Evolutionary conservation across 805 yeast genomes (phyloP).

Genomic region (Torulaspora quercuum): DNA sequence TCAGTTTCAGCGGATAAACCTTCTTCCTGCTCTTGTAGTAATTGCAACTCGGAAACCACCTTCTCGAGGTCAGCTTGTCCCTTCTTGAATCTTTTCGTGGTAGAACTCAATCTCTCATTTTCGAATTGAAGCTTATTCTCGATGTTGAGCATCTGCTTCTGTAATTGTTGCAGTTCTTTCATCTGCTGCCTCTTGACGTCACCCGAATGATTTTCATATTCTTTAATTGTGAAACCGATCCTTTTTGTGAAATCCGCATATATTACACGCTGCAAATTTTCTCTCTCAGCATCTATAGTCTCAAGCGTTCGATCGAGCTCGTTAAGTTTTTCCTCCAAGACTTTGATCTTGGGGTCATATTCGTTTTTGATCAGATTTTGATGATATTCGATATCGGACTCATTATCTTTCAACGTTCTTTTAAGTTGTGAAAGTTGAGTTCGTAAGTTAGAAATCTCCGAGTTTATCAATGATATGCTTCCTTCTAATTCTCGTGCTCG

Average conservation of each 20-base stretch:
- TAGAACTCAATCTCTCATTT: constrained; percentile 52
- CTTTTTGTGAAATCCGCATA: constrained; percentile 54
- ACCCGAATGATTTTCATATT: constrained; percentile 70
- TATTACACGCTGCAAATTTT: constrained; percentile 42
- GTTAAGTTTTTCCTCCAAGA: constrained; percentile 27
- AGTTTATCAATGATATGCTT: constrained; percentile 50
- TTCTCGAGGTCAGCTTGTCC: constrained; percentile 41
- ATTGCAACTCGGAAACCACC: constrained; percentile 37
- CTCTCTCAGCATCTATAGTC: constrained; percentile 31
- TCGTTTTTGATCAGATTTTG: constrained; percentile 33
- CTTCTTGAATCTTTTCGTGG: constrained; percentile 44
- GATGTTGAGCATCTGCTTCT: constrained; percentile 58
- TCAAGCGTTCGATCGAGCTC: constrained; percentile 27
- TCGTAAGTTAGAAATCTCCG: constrained; percentile 44
- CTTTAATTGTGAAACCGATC: constrained; percentile 56
- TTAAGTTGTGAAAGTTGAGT: constrained; percentile 44
- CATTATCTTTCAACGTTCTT: constrained; percentile 44
- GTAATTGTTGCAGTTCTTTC: constrained; percentile 57
- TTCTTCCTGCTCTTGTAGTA: constrained; percentile 36
- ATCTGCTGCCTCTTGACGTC: constrained; percentile 51
- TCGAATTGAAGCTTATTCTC: constrained; percentile 65
- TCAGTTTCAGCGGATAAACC: constrained; percentile 37
- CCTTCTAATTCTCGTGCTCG: constrained; percentile 55
- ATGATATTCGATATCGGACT: constrained; percentile 53
- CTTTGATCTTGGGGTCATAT: constrained; percentile 25